These are phyloP conservation scores for Microstroma glucosiphilum DNA, from an alignment of 1,284 basidiomycete species.

Conservation along the genomic window DNA sequence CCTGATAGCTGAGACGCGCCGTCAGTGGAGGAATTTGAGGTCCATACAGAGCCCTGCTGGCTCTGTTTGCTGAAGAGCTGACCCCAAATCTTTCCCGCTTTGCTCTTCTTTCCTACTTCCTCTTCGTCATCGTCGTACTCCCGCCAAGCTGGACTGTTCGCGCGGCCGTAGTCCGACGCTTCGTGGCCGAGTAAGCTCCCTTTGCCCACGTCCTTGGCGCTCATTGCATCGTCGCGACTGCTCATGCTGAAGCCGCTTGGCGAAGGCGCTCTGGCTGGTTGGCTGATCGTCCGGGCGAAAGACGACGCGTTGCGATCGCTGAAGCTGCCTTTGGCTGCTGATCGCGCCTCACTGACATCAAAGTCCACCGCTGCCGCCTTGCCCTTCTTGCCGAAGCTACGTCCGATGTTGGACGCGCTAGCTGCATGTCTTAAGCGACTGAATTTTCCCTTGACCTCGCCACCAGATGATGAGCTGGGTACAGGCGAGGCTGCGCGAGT, in stretches of 20 bases:
- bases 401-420: background rate
- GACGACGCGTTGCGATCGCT: conserved; percentile 3
- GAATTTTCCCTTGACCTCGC: background rate
- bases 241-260: background rate
- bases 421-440: background rate
- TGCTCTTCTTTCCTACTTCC: no score
- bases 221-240: background rate
- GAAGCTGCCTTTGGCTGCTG: background rate
- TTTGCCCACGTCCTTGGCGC: background rate
- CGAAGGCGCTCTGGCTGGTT: background rate
- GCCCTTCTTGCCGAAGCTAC: background rate
- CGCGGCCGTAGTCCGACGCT: background rate
- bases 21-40: no score
- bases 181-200: background rate
- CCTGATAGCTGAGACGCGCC: no score
- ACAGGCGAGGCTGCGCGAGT: no score
- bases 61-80: no score
- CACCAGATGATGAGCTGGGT: background rate
- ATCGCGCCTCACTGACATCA: background rate
- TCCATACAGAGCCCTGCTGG: no score
- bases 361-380: background rate
- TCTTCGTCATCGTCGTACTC: background rate
- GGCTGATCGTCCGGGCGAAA: background rate
- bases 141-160: background rate
- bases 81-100: no score